These are phyloP conservation scores for Quercus robur DNA, from an alignment of 306 rosid species.

Conservation along the genomic window DNA sequence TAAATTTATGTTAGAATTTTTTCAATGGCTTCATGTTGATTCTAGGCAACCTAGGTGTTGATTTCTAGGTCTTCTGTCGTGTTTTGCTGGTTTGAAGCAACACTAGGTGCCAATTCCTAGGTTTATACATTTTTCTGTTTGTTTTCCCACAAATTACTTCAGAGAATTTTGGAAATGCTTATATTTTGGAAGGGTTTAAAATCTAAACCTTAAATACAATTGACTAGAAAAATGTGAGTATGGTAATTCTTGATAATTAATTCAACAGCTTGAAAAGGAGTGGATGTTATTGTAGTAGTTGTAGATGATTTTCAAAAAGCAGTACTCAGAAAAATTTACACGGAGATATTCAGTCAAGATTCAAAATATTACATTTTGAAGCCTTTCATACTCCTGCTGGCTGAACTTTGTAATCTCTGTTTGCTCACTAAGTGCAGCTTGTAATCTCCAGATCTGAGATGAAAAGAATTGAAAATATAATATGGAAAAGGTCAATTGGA, in stretches of 20 bases:
- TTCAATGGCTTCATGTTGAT: too few species aligned
- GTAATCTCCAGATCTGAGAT: constrained; percentile 84
- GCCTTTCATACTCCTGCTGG: constrained; percentile 81
- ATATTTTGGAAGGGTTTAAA: neutral
- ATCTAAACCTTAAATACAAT: neutral
- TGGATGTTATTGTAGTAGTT: neutral
- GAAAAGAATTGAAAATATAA: constrained; percentile 17
- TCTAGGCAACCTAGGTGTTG: too few species aligned
- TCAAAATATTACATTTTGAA: constrained; percentile 57
- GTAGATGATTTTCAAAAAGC: neutral
- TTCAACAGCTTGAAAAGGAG: neutral
- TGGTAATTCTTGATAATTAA: neutral
- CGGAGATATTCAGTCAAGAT: neutral
- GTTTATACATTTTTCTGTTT: too few species aligned
- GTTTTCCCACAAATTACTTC: too few species aligned
- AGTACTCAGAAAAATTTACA: neutral
- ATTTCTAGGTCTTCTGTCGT: too few species aligned
- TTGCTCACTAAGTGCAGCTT: constrained; percentile 87
- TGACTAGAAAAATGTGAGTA: neutral
- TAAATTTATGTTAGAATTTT: too few species aligned
- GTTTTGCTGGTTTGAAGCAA: too few species aligned
- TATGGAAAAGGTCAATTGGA: neutral
- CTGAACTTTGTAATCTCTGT: constrained; percentile 70
- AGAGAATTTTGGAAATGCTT: neutral
- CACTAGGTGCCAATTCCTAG: too few species aligned